These are phyloP conservation scores for Daldinia grandis DNA, from an alignment of 495 filamentous ascomycete genomes.

Conservation along the genomic window DNA sequence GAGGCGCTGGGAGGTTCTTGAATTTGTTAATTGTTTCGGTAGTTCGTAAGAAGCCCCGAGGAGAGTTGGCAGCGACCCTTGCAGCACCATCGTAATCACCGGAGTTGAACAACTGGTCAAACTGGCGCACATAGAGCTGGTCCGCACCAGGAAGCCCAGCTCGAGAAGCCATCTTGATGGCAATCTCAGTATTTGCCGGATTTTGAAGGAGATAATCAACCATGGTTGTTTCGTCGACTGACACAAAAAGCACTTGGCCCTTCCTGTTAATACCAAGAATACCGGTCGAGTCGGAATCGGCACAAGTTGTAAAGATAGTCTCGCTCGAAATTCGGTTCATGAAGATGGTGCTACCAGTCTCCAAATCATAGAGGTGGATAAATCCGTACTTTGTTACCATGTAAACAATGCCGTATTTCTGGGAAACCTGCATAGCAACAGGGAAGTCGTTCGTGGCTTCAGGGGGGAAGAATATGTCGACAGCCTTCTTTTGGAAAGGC, in stretches of 20 bases:
- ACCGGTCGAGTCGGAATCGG: conserved; percentile 83
- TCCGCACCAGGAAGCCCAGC: conserved; percentile 95
- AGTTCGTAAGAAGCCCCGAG: conserved; percentile 92
- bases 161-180: conserved; percentile 93
- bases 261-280: conserved; percentile 97
- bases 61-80: conserved; percentile 95
- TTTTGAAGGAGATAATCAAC: conserved; percentile 95
- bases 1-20: conserved; percentile 79
- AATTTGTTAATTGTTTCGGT: conserved; percentile 93
- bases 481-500: conserved; percentile 89
- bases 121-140: conserved; percentile 91
- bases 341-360: conserved; percentile 97
- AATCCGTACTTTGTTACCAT: conserved; percentile 99
- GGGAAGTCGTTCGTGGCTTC: conserved; percentile 97
- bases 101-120: conserved; percentile 79
- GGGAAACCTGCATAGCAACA: conserved; percentile 96
- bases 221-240: conserved; percentile 87
- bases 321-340: conserved; percentile 99
- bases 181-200: conserved; percentile 87
- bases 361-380: conserved; percentile 97
- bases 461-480: conserved; percentile 96
- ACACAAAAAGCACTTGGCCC: conserved; percentile 93
- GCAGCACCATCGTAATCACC: conserved; percentile 88
- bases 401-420: conserved; percentile 94
- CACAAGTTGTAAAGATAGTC: conserved; percentile 94